These are phyloP conservation scores for Aspergillus ibericus DNA, from an alignment of 2,329 filamentous ascomycete genomes.

Conservation along the genomic window DNA sequence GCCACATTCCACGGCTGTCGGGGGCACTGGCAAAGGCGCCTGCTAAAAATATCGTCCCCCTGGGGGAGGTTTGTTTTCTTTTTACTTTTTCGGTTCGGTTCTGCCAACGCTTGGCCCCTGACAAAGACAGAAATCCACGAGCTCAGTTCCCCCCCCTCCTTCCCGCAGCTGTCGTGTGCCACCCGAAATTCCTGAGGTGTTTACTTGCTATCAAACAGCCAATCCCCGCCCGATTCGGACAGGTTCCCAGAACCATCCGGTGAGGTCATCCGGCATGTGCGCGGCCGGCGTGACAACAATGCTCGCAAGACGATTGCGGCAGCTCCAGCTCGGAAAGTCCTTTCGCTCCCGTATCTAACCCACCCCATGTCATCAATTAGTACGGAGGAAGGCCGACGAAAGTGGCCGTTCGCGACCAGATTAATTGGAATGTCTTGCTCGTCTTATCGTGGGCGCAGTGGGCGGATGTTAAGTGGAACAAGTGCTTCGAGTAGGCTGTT, in stretches of 20 bases:
- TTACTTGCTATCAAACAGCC: background rate
- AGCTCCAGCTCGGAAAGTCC: background rate
- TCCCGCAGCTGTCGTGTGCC: background rate
- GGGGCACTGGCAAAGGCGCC: background rate
- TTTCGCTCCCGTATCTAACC: background rate
- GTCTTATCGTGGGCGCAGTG: background rate
- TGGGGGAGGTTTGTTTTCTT: background rate
- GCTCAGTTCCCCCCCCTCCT: background rate
- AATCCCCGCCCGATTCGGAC: background rate
- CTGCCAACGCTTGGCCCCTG: background rate
- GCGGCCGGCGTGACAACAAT: background rate
- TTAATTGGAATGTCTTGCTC: background rate
- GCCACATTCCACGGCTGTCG: background rate
- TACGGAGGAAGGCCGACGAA: background rate
- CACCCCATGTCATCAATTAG: background rate
- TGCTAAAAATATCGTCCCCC: background rate
- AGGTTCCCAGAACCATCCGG: background rate
- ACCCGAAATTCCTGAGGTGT: background rate
- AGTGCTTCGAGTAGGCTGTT: background rate
- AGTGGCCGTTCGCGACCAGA: background rate
- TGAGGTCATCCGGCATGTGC: background rate
- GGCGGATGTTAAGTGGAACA: background rate
- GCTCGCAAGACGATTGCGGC: background rate
- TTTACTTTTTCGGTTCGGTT: background rate
- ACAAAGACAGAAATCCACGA: background rate